Conservation (phyloP, 2,329 filamentous ascomycete species). For the Trichoderma citrinoviride region DNA sequence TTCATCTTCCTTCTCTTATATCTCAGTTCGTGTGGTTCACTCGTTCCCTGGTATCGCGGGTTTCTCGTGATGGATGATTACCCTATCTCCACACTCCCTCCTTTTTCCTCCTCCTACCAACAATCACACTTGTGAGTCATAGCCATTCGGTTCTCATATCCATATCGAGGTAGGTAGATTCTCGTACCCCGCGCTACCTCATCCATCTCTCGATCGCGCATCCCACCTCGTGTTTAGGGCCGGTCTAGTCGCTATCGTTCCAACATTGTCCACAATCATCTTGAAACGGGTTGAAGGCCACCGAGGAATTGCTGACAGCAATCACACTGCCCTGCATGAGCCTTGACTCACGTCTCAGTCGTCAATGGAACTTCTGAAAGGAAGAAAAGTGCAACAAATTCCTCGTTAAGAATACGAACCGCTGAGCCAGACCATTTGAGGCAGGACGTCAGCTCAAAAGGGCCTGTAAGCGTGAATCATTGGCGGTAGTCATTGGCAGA, state of each 20-base stretch:
- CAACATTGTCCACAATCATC: background rate
- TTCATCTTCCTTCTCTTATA: background rate
- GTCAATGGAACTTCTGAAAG: background rate
- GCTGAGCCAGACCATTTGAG: conserved; percentile 2
- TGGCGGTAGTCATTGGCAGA: background rate
- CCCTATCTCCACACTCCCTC: background rate
- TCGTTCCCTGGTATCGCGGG: background rate
- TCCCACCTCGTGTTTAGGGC: background rate
- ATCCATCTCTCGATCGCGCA: background rate
- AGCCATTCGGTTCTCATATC: background rate
- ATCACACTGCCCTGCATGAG: background rate
- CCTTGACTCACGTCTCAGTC: conserved; percentile 14
- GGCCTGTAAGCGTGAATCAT: conserved; percentile 1
- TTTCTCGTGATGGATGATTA: background rate
- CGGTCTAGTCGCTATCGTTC: background rate
- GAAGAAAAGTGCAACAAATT: background rate
- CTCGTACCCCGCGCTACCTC: background rate
- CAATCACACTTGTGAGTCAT: conserved; percentile 10
- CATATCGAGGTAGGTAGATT: background rate
- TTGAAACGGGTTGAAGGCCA: background rate
- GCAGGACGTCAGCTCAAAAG: conserved; percentile 7
- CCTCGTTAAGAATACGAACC: background rate
- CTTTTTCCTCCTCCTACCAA: background rate
- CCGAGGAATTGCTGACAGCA: background rate
- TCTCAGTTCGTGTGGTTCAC: background rate